Evolutionary conservation across 169 alveolate genomes (phyloP), one percentile per base, ranked within the genome.

Genomic region (Cryptosporidium ryanae): DNA sequence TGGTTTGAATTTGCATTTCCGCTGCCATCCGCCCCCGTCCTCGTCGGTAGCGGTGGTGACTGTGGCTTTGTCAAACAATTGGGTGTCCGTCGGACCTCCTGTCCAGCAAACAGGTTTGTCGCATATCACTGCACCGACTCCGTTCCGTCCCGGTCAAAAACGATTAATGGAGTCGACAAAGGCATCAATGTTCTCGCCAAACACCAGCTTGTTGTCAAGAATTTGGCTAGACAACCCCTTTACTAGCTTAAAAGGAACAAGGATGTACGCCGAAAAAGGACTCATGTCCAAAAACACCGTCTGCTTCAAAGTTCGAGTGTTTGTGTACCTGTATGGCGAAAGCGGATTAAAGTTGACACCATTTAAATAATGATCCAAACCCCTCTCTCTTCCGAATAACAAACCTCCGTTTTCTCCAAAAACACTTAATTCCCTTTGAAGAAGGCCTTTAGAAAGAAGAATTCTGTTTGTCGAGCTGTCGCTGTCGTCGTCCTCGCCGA

Each of bases 191-290:
- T 21, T 59, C 23, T 55, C 61, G 17, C 61, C 8, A n/a, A 76
- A 76, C 8, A 38, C 8, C 6, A 76, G 6, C 48, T 76, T 76
- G 63, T 76, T 61, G 13, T 71, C 87, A 29, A 76, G 25, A 7
- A 34, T 57, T 52, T 76, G 76, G 27, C 61, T 57, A 44, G 87
- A 71, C 15, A 76, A 38, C 8, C 34, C 63, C 43, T 61, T 57
- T 15, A 76, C 52, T 10, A 76, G 38, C 17, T 18, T 54, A n/a
- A 61, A 76, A 46, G 87, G 87, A 34, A 64, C 87, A 27, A 76
- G 64, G 17, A 76, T 23, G 48, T 38, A 55, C 18, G 76, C 87
- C n/a, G 87, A 76, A 23, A 76, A 76, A 2, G 87, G 76, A 57
- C 76, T 32, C 64, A 76, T 23, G 59, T 76, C 52, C 34, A 76